phyloP scores from a whole-genome alignment of 1,284 basidiomycete genomes.

The Cryptococcus jaspeensis region DNA sequence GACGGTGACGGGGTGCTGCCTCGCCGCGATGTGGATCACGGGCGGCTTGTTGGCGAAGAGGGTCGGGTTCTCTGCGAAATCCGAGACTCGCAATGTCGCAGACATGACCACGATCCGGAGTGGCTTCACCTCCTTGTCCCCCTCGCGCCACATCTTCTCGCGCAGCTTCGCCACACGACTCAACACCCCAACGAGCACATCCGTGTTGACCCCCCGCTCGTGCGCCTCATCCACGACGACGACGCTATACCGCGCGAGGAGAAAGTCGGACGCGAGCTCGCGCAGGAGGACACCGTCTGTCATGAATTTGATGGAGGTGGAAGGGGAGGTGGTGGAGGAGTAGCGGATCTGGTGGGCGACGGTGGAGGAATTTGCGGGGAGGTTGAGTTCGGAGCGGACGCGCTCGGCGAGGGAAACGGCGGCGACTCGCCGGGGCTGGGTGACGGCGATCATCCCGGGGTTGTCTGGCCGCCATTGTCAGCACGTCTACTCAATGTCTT shows the following conservation, averaged over 20 bases:
- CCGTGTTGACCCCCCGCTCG: slow-evolving; percentile 96
- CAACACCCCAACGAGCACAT: slow-evolving; percentile 93
- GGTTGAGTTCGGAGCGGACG: slow-evolving; percentile 81
- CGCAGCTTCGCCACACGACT: slow-evolving; percentile 86
- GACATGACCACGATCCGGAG: slow-evolving; percentile 97
- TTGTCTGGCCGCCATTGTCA: slow-evolving; percentile 63
- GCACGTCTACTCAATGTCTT: no score
- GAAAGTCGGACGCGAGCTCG: slow-evolving; percentile 87
- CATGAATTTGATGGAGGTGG: slow-evolving; percentile 98
- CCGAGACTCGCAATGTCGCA: slow-evolving; percentile 88
- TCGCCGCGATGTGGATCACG: slow-evolving; percentile 81
- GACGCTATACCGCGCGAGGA: slow-evolving; percentile 86
- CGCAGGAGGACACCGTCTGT: slow-evolving; percentile 96
- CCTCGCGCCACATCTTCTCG: slow-evolving; percentile 81
- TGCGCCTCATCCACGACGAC: slow-evolving; percentile 98
- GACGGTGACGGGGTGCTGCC: slow-evolving; percentile 92
- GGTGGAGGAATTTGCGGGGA: slow-evolving; percentile 62
- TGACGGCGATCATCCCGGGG: slow-evolving; percentile 96
- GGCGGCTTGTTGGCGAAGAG: slow-evolving; percentile 84
- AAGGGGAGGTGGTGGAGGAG: slow-evolving; percentile 83
- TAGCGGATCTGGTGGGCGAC: slow-evolving; percentile 98
- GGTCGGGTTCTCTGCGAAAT: slow-evolving; percentile 83
- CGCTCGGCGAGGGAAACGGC: slow-evolving; percentile 94
- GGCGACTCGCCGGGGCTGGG: slow-evolving; percentile 74
- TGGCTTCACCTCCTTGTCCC: slow-evolving; percentile 61